These are phyloP conservation scores for Gynandropsis gynandra DNA, from an alignment of 345 rosid genomes.

Conservation along the genomic window DNA sequence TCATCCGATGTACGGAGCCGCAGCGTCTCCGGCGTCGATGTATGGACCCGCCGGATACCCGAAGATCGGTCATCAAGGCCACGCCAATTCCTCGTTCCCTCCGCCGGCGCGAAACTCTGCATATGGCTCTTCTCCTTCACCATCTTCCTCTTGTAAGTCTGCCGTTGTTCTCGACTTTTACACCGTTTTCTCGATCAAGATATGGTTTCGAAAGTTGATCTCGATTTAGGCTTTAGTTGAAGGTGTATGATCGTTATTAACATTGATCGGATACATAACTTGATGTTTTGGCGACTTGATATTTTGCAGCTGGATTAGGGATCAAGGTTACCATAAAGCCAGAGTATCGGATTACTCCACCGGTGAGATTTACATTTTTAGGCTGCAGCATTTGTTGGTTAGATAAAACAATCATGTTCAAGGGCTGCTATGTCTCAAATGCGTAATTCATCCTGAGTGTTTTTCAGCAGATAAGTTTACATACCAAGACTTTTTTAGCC, in stretches of 20 bases:
- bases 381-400: neutral
- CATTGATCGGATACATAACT: constrained; percentile 1
- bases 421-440: neutral
- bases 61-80: constrained; percentile 47
- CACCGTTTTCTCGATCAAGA: neutral
- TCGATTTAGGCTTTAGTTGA: neutral
- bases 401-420: constrained; percentile 1
- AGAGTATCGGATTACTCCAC: constrained; percentile 76
- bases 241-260: neutral
- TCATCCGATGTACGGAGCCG: constrained; percentile 35
- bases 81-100: constrained; percentile 30
- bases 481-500: neutral
- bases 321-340: constrained; percentile 65
- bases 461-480: neutral
- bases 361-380: constrained; percentile 35
- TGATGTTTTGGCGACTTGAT: neutral
- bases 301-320: constrained; percentile 67
- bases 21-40: constrained; percentile 33
- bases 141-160: constrained; percentile 46
- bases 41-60: constrained; percentile 61
- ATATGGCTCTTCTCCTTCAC: constrained; percentile 28
- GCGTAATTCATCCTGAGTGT: neutral
- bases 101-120: constrained; percentile 41
- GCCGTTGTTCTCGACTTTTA: constrained; percentile 5
- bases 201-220: neutral